Evolutionary conservation across 352 stramenopile species (phyloP), one percentile per base, ranked within the genome.

Genomic region (Globisporangium barbulae): DNA sequence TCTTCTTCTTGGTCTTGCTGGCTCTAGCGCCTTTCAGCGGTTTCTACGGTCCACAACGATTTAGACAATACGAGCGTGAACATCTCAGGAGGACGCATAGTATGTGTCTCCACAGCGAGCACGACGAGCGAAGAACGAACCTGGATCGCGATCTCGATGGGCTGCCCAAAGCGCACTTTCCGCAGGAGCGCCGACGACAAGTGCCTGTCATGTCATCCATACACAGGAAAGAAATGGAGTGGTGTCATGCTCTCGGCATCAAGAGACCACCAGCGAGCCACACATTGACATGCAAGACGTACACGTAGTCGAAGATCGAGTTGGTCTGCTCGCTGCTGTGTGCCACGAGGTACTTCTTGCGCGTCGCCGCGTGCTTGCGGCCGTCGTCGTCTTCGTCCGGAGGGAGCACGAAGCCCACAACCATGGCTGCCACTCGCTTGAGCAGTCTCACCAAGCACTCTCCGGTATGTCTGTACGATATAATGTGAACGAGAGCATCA

Each of bases 291-390:
- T 8, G 9, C 31, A 8, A n/a, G 10, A 59, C 80, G 61, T 71
- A 88, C 81, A 90, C 79, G 31, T 90, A 90, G 59, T 86, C 81
- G 22, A 88, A 76, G 60, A 90, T 90, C 31, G 72, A 79, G 65
- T 63, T 76, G 31, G 63, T 77, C 31, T 67, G 52, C 17, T 79
- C 69, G 3, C 59, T 55, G 21, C 47, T 70, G 49, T 60, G 61
- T 1, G 61, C 41, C 5, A 73, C 63, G 25, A 80, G 67, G 47
- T 66, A 78, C 65, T 85, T 79, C 42, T 64, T 70, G 48, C 65
- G 57, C 10, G 42, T 53, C n/a, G 31, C 60, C 37, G 31, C 31
- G 28, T 48, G 39, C 41, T 30, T 31, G 5, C 15, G 17, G 41
- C 28, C 15, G 19, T 63, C 53, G 0, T 56, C 48, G 1, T 37